Percentiles rank a stretch among this genome's conserved stretches.
These are phyloP conservation scores for Leishmania arabica DNA, from an alignment of 208 protist genomes.

Conservation along the genomic window DNA sequence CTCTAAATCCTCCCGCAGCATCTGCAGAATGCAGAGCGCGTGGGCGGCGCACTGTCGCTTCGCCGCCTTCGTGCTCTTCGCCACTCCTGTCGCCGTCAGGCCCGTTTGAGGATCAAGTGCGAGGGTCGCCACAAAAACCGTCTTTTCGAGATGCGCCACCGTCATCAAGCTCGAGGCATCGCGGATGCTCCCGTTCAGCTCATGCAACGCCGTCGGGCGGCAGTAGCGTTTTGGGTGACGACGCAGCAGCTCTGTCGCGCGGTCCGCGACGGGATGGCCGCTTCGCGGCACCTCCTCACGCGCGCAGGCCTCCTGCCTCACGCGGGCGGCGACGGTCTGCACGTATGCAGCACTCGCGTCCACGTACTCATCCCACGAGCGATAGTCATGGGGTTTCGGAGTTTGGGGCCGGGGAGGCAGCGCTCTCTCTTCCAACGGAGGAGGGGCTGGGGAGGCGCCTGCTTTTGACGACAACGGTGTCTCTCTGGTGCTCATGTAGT, in stretches of 20 bases:
- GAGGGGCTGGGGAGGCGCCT: background rate
- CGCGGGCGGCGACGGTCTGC: slow-evolving; percentile 4
- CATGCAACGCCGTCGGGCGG: slow-evolving; percentile 35
- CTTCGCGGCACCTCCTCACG: slow-evolving; percentile 37
- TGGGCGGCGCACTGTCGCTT: slow-evolving; percentile 68
- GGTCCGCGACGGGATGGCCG: slow-evolving; percentile 56
- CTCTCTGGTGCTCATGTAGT: slow-evolving; percentile 36
- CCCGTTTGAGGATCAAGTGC: slow-evolving; percentile 38
- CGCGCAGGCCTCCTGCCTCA: slow-evolving; percentile 21
- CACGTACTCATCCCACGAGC: slow-evolving; percentile 47
- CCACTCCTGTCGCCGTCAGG: slow-evolving; percentile 58
- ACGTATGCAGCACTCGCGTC: slow-evolving; percentile 42
- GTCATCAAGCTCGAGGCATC: slow-evolving; percentile 42
- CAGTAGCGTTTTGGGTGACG: slow-evolving; percentile 11
- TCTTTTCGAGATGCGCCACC: slow-evolving; percentile 22
- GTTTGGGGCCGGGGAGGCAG: background rate
- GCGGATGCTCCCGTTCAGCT: slow-evolving; percentile 47
- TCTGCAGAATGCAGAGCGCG: slow-evolving; percentile 52
- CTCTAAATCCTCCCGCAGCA: slow-evolving; percentile 22
- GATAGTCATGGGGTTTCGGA: background rate
- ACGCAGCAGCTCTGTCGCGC: slow-evolving; percentile 44
- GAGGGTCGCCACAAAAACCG: slow-evolving; percentile 57
- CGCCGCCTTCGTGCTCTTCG: slow-evolving; percentile 42
- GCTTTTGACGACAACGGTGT: background rate
- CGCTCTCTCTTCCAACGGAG: slow-evolving; percentile 21